These are phyloP conservation scores for Populus hybrid DNA, from an alignment of 441 rosid genomes.

Conservation along the genomic window DNA sequence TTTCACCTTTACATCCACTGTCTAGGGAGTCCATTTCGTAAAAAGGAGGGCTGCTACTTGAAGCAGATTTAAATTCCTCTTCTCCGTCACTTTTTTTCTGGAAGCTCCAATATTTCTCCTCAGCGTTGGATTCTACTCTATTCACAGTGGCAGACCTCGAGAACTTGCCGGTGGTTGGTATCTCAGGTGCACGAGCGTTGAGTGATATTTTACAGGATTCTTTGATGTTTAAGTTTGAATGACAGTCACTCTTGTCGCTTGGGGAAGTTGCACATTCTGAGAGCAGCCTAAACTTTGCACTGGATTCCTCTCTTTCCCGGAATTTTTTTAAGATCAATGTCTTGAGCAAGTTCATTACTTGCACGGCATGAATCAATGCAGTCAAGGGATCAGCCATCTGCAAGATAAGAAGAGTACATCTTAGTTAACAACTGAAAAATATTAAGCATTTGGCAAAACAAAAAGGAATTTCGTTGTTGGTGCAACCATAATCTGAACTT, in stretches of 20 bases:
- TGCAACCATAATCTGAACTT: slow-evolving; percentile 19
- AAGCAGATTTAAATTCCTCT: slow-evolving; percentile 34
- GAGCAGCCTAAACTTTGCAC: slow-evolving; percentile 19
- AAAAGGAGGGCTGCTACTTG: slow-evolving; percentile 33
- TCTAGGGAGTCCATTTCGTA: slow-evolving; percentile 26
- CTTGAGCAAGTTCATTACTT: slow-evolving; percentile 93
- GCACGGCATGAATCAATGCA: slow-evolving; percentile 65
- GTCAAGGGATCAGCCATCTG: slow-evolving; percentile 99
- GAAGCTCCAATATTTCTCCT: slow-evolving; percentile 35
- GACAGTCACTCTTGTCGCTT: slow-evolving; percentile 20
- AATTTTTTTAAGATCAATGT: slow-evolving; percentile 49
- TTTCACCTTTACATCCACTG: slow-evolving; percentile 32
- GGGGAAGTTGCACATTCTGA: slow-evolving; percentile 21
- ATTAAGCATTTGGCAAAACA: slow-evolving; percentile 10
- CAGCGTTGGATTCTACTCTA: slow-evolving; percentile 40
- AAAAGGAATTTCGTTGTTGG: not conserved
- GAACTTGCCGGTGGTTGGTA: slow-evolving; percentile 29
- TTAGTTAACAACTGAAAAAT: slow-evolving; percentile 3
- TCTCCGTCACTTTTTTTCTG: slow-evolving; percentile 32
- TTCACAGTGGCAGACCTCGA: slow-evolving; percentile 43
- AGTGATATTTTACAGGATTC: slow-evolving; percentile 17
- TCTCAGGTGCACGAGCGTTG: slow-evolving; percentile 38
- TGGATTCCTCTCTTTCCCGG: too few species aligned
- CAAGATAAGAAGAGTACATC: not conserved
- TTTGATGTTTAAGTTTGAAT: slow-evolving; percentile 26